Base-by-base conservation (phyloP, 331 rosid species). In the Acacia concinna region DNA sequence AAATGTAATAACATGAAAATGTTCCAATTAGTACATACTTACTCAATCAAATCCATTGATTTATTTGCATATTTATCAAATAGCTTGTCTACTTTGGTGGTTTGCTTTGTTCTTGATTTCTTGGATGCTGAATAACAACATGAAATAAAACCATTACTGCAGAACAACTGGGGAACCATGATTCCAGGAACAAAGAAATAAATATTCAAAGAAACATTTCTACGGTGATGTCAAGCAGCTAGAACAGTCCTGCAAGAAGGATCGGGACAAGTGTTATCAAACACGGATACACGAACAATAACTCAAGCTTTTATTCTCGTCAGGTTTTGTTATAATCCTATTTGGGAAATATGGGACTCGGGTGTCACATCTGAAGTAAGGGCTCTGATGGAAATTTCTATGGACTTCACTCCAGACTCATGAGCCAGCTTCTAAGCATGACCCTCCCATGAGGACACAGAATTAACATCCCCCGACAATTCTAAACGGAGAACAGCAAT, bases 11-110 rank as follows among this genome's bases (percentile, higher is more conserved):
- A 25, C 21, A 68, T 34, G 76, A 57, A 40, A 68, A n/a, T 35
- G 25, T 43, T 79, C 70, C 68, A 84, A 65, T 23, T 14, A 41
- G 54, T 44, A 37, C 15, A 81, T 56, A 85, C 91, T 91, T 87
- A 91, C 96, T 91, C 96, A 80, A 91, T 87, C 85, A 84, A 68
- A 57, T 78, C 85, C 34, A 81, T 7, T 12, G 86, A 73, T 81
- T 82, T 76, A 76, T 91, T 89, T 31, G 85, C 76, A 4, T 91
- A 91, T 27, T 74, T 59, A 4, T 77, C 88, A 64, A 87, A 91
- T 21, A 91, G 75, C 6, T 46, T 41, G 57, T 79, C 88, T n/a
- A 84, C 84, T 21, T 72, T 81, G 52, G 76, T 85, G 47, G 77
- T 83, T 77, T 74, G 88, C 87, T 88, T 88, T 30, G 87, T 7